Evolutionary conservation across 129 eudicot genomes (phyloP), one percentile per base, ranked within the genome.

Genomic region (Centrapalus pauciflorus): DNA sequence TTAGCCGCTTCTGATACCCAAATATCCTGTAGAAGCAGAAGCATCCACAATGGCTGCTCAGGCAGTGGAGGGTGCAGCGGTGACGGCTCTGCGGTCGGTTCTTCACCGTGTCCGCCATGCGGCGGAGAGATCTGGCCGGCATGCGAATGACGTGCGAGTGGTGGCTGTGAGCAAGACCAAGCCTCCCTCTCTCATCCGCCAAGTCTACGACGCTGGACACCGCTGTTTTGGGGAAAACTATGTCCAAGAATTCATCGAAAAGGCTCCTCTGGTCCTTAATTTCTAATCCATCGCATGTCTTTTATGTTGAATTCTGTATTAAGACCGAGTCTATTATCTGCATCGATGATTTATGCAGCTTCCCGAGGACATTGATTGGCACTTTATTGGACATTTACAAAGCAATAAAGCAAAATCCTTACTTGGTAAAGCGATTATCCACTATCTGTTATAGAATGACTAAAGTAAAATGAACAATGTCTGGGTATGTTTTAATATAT

Each of bases 301-400:
- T 41, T n/a, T 60, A 19, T 35, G 38, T 1, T 11, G 30, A n/a
- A 32, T 66, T 7, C 14, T 3, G 0, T 20, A 4, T 26, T 12
- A 7, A 7, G 54, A n/a, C n/a, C n/a, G n/a, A 3, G 26, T 7
- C 7, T 43, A 25, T 32, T 50, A n/a, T n/a, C n/a, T 52, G 62
- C 25, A 14, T 56, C 52, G 50, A 63, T 21, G 33, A 52, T 21
- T 10, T 37, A 9, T 79, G 86, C 87, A 88, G 98, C 96, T 93
- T 33, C 98, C 98, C 0, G 78, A 83, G 57, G 98, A 89, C 35
- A 93, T 93, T 35, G 80, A 82, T 34, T 93, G 95, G 98, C 98
- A 93, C 75, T 93, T 85, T 77, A 77, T 93, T 40, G 98, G 98
- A 67, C 88, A 93, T 68, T 82, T 93, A 84, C 98, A 93, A 82